Conservation (phyloP, 164 flowering plant species). For the Stephania yunnanensis region DNA sequence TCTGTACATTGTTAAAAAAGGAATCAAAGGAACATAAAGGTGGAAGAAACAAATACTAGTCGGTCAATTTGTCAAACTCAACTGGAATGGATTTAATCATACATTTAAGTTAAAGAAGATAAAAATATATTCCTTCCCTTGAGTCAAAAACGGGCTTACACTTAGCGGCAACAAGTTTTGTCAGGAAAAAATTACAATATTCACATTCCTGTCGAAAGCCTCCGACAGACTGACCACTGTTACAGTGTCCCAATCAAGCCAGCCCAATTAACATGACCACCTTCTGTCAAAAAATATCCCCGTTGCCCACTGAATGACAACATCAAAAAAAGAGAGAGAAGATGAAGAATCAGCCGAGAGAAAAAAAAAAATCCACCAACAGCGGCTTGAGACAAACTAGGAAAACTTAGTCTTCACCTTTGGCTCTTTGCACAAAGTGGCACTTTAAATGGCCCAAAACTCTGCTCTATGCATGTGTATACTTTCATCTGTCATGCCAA, state of each 20-base stretch:
- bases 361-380: neutral
- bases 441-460: neutral
- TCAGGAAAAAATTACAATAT: slow-evolving; percentile 60
- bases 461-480: neutral
- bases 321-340: slow-evolving; percentile 8
- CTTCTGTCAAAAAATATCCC: slow-evolving; percentile 12
- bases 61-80: slow-evolving; percentile 1
- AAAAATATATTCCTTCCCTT: slow-evolving; percentile 29
- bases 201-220: slow-evolving; percentile 43
- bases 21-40: neutral
- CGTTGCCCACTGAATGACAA: slow-evolving; percentile 12
- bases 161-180: slow-evolving; percentile 33
- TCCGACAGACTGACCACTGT: slow-evolving; percentile 24
- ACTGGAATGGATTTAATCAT: neutral
- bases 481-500: neutral
- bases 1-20: neutral
- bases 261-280: slow-evolving; percentile 15
- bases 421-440: neutral
- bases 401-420: neutral
- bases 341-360: neutral
- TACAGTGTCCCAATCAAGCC: slow-evolving; percentile 14
- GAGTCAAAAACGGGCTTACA: slow-evolving; percentile 42
- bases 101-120: slow-evolving; percentile 22
- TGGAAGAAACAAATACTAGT: neutral
- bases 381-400: neutral